Conservation (phyloP, 805 yeast species). For the Myxozyma melibiosi region DNA sequence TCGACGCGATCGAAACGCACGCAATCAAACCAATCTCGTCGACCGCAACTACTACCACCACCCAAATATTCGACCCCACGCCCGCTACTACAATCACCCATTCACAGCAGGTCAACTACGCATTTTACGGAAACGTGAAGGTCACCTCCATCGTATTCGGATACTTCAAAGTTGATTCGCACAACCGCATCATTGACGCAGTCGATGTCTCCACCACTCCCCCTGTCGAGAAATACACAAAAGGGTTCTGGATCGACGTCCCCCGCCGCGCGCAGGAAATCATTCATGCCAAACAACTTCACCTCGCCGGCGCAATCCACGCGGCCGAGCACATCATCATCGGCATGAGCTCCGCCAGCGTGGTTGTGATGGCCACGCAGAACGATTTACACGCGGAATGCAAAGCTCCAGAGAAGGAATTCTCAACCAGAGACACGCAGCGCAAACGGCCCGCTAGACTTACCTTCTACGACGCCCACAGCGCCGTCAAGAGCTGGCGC, state of each 20-base stretch:
- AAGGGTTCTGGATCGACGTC: constrained; percentile 92
- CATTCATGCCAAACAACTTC: constrained; percentile 59
- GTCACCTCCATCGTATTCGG: constrained; percentile 86
- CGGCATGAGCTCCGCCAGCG: constrained; percentile 71
- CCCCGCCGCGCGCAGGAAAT: constrained; percentile 65
- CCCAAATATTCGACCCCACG: background rate
- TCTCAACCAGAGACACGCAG: constrained; percentile 69
- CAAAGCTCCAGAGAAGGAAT: constrained; percentile 96
- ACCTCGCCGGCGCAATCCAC: constrained; percentile 90
- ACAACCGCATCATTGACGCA: constrained; percentile 82
- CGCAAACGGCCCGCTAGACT: constrained; percentile 86
- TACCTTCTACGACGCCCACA: constrained; percentile 80
- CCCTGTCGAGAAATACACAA: constrained; percentile 66
- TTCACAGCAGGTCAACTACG: constrained; percentile 32
- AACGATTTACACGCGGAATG: constrained; percentile 86
- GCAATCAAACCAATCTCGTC: constrained; percentile 33
- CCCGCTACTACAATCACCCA: background rate
- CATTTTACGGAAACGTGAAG: constrained; percentile 72
- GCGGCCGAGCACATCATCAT: constrained; percentile 92
- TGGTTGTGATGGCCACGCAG: constrained; percentile 56
- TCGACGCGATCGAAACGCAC: constrained; percentile 64
- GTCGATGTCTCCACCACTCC: constrained; percentile 85
- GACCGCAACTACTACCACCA: background rate
- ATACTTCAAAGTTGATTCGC: constrained; percentile 79
- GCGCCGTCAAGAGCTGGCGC: constrained; percentile 69